phyloP scores from a whole-genome alignment of 1,284 basidiomycete species.

The Anthracocystis panici-leucophaei region DNA sequence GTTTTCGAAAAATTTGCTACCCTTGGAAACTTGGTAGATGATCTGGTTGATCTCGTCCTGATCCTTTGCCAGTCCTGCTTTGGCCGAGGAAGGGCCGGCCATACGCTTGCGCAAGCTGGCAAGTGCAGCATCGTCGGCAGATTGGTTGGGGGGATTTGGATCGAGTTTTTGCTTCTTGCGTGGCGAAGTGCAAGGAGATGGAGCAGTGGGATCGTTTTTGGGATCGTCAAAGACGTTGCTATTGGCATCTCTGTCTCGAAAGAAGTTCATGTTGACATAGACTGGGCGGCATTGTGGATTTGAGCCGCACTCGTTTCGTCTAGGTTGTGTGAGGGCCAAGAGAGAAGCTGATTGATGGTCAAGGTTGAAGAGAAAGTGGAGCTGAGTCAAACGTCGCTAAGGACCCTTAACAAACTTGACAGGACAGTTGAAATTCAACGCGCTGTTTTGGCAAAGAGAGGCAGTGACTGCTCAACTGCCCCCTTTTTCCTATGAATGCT shows the following conservation, averaged over 20 bases:
- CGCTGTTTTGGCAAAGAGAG: no score
- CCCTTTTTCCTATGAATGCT: neutral
- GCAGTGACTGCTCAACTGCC: no score
- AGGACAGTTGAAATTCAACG: no score
- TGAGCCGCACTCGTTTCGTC: constrained; percentile 4
- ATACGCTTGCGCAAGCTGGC: constrained; percentile 58
- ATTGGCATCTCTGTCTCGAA: constrained; percentile 48
- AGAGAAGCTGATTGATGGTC: neutral
- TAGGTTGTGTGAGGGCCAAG: neutral
- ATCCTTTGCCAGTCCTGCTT: constrained; percentile 64
- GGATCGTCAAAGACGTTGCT: constrained; percentile 47
- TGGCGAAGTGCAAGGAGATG: constrained; percentile 38
- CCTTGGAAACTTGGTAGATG: constrained; percentile 66
- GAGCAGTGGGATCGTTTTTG: constrained; percentile 43
- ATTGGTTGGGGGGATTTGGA: neutral
- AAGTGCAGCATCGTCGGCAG: constrained; percentile 45
- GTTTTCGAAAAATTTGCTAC: constrained; percentile 74
- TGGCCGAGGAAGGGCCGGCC: constrained; percentile 65
- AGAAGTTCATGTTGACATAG: constrained; percentile 43
- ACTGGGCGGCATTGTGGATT: neutral
- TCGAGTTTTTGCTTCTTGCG: constrained; percentile 39
- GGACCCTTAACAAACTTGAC: no score
- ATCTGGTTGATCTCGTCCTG: constrained; percentile 60
- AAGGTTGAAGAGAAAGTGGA: constrained; percentile 5
- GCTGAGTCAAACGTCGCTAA: constrained; percentile 9